phyloP scores from a whole-genome alignment of 345 rosid genomes.

The Aethionema arabicum region DNA sequence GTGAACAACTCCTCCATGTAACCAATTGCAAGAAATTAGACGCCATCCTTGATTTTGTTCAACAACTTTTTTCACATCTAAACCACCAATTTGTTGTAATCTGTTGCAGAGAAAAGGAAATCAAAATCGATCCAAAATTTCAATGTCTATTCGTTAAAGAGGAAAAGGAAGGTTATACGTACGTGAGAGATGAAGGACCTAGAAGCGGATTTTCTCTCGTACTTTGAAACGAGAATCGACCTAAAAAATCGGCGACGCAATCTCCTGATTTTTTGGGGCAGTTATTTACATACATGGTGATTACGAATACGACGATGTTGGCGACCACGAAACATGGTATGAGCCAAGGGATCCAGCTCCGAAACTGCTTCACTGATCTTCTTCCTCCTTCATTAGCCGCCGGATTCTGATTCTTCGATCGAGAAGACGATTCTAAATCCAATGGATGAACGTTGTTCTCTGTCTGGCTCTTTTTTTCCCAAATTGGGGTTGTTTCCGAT shows the following conservation, averaged over 20 bases:
- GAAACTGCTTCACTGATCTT: conserved; percentile 52
- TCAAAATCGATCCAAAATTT: conserved; percentile 12
- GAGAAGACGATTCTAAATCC: conserved; percentile 42
- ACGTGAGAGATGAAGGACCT: conserved; percentile 86
- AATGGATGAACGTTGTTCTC: conserved; percentile 47
- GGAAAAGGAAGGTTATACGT: conserved; percentile 29
- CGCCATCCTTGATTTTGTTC: conserved; percentile 77
- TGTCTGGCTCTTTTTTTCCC: conserved; percentile 42
- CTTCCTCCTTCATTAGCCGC: conserved; percentile 28
- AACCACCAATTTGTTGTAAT: conserved; percentile 79
- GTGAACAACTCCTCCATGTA: conserved; percentile 91
- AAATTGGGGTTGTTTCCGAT: conserved; percentile 34
- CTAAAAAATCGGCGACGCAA: conserved; percentile 71
- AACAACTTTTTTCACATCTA: conserved; percentile 60
- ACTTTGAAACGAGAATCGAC: conserved; percentile 87
- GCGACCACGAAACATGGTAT: conserved; percentile 72
- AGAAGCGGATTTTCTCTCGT: conserved; percentile 90
- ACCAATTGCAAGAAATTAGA: conserved; percentile 78
- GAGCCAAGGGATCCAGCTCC: conserved; percentile 80
- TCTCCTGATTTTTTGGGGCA: conserved; percentile 74
- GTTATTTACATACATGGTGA: conserved; percentile 86
- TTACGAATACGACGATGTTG: conserved; percentile 59
- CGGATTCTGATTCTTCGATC: conserved; percentile 36
- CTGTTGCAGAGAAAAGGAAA: conserved; percentile 35
- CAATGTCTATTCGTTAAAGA: neutral